Base-by-base conservation (phyloP, 2,329 filamentous ascomycete genomes). In the Cylindrodendrum hubeiense region DNA sequence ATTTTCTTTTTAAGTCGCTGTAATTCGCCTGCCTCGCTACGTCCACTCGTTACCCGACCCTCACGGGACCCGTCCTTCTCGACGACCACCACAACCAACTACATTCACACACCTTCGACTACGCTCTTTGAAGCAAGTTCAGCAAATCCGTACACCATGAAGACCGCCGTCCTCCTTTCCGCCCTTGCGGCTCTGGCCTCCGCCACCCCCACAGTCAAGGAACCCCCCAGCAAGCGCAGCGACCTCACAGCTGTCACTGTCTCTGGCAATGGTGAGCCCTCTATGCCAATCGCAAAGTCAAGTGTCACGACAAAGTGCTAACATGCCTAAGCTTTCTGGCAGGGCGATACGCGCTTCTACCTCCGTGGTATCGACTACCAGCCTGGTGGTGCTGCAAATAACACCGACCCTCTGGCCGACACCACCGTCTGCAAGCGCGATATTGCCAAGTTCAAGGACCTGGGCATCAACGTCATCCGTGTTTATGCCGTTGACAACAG, bases 401-500 rank as follows among this genome's bases (percentile, higher is more conserved):
- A 84, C 71, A 56, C 72, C n/a, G 94, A 97, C 77, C 94, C 94
- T 66, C 90, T 97, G 57, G 90, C 93, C 67, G 90, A 97, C 74
- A 77, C 83, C 24, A 80, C 80, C 4, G 82, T 86, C 75, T 97
- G 95, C 88, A 86, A 88, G 79, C 91, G 94, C 70, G 94, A 97
- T 77, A 91, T 97, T 73, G 81, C 83, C 55, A 85, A 93, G 78
- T 97, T 97, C 89, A 88, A 93, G 84, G 88, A 94, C 71, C 86
- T 98, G 54, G 94, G 94, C 52, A 84, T 97, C 82, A 98, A 98
- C 86, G 94, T 94, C 26, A 86, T 98, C 77, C 94, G 95, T 80
- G 92, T 97, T 67, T 98, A 97, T 87, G 94, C 92, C 17, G 90
- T 97, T 71, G 95, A 98, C 85, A 97, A 97, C 87, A 90, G 90